phyloP scores from a whole-genome alignment of 257 asterid genomes.

The Lantana camara region DNA sequence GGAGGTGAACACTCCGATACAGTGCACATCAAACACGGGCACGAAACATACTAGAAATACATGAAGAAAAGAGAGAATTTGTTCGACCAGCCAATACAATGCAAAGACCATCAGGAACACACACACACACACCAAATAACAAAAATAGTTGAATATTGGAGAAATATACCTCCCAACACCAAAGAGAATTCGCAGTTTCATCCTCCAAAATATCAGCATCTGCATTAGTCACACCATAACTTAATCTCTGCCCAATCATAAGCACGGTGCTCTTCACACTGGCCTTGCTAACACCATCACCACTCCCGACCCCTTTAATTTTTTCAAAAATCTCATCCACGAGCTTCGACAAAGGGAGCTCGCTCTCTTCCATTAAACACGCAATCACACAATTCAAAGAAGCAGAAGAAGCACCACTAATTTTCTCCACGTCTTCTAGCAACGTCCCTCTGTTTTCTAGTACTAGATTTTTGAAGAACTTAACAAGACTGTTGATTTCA shows the following conservation, averaged over 20 bases:
- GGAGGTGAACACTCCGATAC: no score
- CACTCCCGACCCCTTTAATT: constrained; percentile 44
- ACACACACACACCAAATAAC: no score
- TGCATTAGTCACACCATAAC: constrained; percentile 58
- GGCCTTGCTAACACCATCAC: constrained; percentile 48
- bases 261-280: constrained; percentile 73
- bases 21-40: no score
- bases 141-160: not conserved
- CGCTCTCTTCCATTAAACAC: constrained; percentile 78
- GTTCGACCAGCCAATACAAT: no score
- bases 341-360: constrained; percentile 68
- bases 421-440: constrained; percentile 35
- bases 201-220: constrained; percentile 95
- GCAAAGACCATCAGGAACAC: no score
- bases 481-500: constrained; percentile 59
- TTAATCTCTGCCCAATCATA: constrained; percentile 66
- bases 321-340: constrained; percentile 64
- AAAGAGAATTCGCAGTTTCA: constrained; percentile 68
- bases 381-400: constrained; percentile 55
- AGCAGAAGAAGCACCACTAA: constrained; percentile 15
- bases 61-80: no score
- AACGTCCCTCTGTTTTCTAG: constrained; percentile 32
- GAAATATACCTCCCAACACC: constrained; percentile 93
- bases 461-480: constrained; percentile 42
- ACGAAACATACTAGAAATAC: no score